Evolutionary conservation across 2,329 filamentous ascomycete genomes (phyloP).

Genomic region (Neonectria magnoliae): DNA sequence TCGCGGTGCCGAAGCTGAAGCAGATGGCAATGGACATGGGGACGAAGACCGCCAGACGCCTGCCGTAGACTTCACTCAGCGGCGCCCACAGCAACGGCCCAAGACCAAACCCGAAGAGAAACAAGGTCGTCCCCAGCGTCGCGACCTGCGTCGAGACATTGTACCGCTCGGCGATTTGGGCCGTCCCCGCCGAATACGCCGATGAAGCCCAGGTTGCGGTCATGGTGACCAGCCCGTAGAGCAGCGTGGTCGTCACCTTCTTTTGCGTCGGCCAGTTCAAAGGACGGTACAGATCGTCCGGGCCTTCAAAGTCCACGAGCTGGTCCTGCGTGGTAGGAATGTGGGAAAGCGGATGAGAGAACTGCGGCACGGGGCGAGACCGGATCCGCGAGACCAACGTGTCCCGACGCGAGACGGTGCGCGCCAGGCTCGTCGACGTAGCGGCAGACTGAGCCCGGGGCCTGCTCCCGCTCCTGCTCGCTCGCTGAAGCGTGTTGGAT

Average conservation of each 20-base stretch:
- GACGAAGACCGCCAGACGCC: slow-evolving; percentile 62
- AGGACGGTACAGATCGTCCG: slow-evolving; percentile 75
- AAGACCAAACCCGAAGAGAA: slow-evolving; percentile 59
- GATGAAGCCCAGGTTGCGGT: slow-evolving; percentile 62
- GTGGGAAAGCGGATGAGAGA: slow-evolving; percentile 57
- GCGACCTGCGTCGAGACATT: slow-evolving; percentile 54
- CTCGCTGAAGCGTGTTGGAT: neutral
- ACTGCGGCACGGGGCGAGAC: slow-evolving; percentile 53
- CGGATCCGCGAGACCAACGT: slow-evolving; percentile 55
- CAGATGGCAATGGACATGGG: slow-evolving; percentile 71
- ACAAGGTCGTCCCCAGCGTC: slow-evolving; percentile 55
- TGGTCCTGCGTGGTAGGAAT: slow-evolving; percentile 54
- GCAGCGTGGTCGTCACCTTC: slow-evolving; percentile 72
- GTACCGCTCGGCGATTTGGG: slow-evolving; percentile 60
- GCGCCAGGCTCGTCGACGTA: neutral
- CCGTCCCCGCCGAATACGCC: slow-evolving; percentile 67
- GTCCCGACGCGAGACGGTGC: slow-evolving; percentile 32
- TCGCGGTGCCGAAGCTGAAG: slow-evolving; percentile 73
- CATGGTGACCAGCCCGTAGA: slow-evolving; percentile 54
- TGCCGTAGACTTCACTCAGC: slow-evolving; percentile 68
- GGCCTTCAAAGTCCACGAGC: slow-evolving; percentile 78
- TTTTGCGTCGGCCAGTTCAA: slow-evolving; percentile 77
- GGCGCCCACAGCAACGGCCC: slow-evolving; percentile 73
- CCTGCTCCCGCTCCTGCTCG: neutral
- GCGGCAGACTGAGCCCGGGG: neutral